phyloP scores from a whole-genome alignment of 2,329 filamentous ascomycete genomes.

The Cephalotrichum gorgonifer region DNA sequence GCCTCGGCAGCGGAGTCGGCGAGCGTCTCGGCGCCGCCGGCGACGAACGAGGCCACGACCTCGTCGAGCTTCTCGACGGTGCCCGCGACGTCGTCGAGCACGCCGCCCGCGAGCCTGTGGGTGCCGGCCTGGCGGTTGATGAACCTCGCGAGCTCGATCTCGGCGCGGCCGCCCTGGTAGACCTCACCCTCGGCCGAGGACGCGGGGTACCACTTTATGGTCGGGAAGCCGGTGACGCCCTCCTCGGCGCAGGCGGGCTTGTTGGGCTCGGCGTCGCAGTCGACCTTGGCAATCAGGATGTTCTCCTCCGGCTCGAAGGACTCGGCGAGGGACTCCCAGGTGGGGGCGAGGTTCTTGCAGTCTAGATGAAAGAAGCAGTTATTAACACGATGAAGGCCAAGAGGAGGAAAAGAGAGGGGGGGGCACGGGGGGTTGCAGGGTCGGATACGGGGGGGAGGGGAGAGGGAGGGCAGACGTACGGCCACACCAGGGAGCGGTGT shows the following conservation, averaged over 20 bases:
- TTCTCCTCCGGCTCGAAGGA: constrained; percentile 69
- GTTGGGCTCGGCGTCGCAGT: constrained; percentile 79
- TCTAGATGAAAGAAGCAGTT: constrained; percentile 40
- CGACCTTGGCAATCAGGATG: constrained; percentile 88
- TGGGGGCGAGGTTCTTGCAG: constrained; percentile 89
- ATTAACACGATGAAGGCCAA: too few relatives aligned
- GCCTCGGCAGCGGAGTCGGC: constrained; percentile 56
- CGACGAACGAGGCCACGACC: constrained; percentile 60
- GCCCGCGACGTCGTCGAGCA: constrained; percentile 67
- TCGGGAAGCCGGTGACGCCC: constrained; percentile 80
- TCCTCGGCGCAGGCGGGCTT: constrained; percentile 69
- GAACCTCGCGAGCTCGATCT: constrained; percentile 67
- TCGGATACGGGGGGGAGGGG: background rate
- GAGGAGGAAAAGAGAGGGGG: too few relatives aligned
- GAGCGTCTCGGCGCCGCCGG: constrained; percentile 45
- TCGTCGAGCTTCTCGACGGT: constrained; percentile 70
- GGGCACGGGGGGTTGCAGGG: too few relatives aligned
- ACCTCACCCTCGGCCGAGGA: constrained; percentile 61
- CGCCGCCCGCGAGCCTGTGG: constrained; percentile 71
- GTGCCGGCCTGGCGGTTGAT: constrained; percentile 86
- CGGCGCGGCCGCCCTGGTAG: constrained; percentile 68
- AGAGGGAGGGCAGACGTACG: constrained; percentile 51
- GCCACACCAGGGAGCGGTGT: constrained; percentile 97
- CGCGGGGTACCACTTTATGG: constrained; percentile 94
- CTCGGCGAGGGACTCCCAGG: constrained; percentile 76